Evolutionary conservation across 345 rosid genomes (phyloP).

Genomic region (Gossypium turneri): DNA sequence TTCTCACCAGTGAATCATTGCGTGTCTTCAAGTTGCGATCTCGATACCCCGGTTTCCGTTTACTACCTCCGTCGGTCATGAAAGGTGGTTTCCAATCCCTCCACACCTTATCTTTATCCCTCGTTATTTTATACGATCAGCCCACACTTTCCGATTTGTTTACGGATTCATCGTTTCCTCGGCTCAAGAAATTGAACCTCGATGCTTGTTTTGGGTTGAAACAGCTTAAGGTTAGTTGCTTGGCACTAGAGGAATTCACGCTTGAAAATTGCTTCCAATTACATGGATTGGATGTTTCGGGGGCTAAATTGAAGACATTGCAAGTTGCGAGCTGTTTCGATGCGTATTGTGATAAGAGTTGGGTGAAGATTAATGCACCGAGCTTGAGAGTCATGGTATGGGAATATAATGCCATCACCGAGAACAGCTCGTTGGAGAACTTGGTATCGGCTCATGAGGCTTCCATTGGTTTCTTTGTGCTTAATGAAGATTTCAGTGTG

Average conservation of each 20-base stretch:
- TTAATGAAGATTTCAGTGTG: constrained; percentile 27
- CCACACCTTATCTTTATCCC: constrained; percentile 48
- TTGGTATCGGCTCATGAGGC: constrained; percentile 42
- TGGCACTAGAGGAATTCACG: constrained; percentile 46
- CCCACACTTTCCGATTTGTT: constrained; percentile 58
- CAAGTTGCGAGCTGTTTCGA: constrained; percentile 57
- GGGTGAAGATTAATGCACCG: constrained; percentile 54
- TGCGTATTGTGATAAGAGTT: constrained; percentile 33
- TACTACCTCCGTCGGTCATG: constrained; percentile 57
- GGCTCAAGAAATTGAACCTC: constrained; percentile 46
- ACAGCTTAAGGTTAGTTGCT: constrained; percentile 53
- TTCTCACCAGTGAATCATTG: constrained; percentile 46
- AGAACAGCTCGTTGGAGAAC: constrained; percentile 37
- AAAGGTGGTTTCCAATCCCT: constrained; percentile 53
- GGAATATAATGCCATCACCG: constrained; percentile 46
- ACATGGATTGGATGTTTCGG: constrained; percentile 45
- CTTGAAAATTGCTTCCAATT: constrained; percentile 53
- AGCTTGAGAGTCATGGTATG: constrained; percentile 41
- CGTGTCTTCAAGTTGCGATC: constrained; percentile 56
- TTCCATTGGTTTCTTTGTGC: constrained; percentile 38
- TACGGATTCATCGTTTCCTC: constrained; percentile 61
- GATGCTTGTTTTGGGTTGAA: constrained; percentile 52
- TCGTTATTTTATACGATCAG: constrained; percentile 41
- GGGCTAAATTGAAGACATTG: constrained; percentile 42
- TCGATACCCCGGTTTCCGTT: constrained; percentile 58